Evolutionary conservation across 1,284 basidiomycete species (phyloP).

Genomic region (Cronartium quercuum): DNA sequence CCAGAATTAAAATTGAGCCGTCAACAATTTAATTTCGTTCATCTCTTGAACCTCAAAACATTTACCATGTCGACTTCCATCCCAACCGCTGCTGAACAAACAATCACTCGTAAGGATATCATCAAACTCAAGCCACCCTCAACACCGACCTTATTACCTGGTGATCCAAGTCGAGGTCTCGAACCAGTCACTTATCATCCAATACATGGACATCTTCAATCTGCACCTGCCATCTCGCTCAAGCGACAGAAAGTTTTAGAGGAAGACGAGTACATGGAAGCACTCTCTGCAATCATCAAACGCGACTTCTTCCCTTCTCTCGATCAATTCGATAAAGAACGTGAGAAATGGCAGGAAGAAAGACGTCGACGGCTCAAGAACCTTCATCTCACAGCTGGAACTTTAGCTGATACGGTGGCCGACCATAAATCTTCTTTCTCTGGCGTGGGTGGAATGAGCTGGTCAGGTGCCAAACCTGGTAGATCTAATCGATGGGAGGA

Average conservation of each 20-base stretch:
- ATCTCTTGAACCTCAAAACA: too few relatives aligned
- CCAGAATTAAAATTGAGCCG: too few relatives aligned
- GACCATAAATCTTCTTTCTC: not conserved
- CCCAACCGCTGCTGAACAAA: too few relatives aligned
- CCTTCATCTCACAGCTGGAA: slow-evolving; percentile 66
- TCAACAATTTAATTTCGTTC: too few relatives aligned
- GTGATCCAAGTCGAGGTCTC: slow-evolving; percentile 16
- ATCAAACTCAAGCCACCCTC: slow-evolving; percentile 14
- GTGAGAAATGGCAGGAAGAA: slow-evolving; percentile 72
- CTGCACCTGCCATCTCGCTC: slow-evolving; percentile 38
- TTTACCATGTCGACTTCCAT: too few relatives aligned
- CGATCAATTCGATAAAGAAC: slow-evolving; percentile 75
- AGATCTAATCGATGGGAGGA: slow-evolving; percentile 22
- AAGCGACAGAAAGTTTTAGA: slow-evolving; percentile 47
- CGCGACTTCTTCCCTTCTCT: slow-evolving; percentile 96
- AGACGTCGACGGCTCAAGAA: slow-evolving; percentile 64
- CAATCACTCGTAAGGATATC: too few relatives aligned
- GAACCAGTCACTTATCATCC: slow-evolving; percentile 31
- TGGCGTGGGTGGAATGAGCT: not conserved
- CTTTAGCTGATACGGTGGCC: slow-evolving; percentile 64
- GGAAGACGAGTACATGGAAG: slow-evolving; percentile 89
- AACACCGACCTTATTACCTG: slow-evolving; percentile 2
- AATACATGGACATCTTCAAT: slow-evolving; percentile 15
- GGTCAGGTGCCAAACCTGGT: not conserved
- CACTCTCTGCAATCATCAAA: slow-evolving; percentile 86